Percentiles rank a stretch among this genome's conserved stretches.
Evolutionary conservation across 2,329 filamentous ascomycete genomes (phyloP).

Genomic region (Leptodontidium sp.): DNA sequence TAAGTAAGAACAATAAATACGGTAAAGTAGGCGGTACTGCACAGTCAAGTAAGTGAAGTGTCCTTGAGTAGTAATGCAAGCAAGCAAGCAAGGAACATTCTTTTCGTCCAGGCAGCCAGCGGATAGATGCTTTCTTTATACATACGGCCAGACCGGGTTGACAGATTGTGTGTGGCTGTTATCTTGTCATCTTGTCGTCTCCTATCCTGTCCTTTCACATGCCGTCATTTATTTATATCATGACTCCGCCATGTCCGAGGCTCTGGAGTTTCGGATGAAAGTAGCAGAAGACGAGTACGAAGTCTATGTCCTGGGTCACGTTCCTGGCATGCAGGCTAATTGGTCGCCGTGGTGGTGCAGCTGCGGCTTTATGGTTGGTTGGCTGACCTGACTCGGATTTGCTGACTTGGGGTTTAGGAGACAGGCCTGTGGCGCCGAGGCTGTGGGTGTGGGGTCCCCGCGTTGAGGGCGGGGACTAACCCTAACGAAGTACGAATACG

Average conservation of each 20-base stretch:
- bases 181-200: background rate
- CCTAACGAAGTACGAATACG: too few species aligned
- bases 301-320: background rate
- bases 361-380: background rate
- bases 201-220: background rate
- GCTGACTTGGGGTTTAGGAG: background rate
- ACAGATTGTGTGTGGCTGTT: too few species aligned
- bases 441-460: background rate
- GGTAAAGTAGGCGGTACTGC: background rate
- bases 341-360: background rate
- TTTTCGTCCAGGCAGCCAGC: background rate
- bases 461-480: background rate
- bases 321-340: background rate
- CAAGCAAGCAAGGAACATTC: too few species aligned
- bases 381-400: background rate
- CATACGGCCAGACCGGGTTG: background rate
- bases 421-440: too few species aligned
- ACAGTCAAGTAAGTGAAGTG: background rate
- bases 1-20: background rate
- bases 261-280: too few species aligned
- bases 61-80: too few species aligned
- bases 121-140: background rate
- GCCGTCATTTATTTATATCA: background rate
- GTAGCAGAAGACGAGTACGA: background rate
- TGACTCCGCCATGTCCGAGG: too few species aligned